Evolutionary conservation across 2,329 filamentous ascomycete species (phyloP), one percentile per base, ranked within the genome.

Genomic region (Nigrospora oryzae): DNA sequence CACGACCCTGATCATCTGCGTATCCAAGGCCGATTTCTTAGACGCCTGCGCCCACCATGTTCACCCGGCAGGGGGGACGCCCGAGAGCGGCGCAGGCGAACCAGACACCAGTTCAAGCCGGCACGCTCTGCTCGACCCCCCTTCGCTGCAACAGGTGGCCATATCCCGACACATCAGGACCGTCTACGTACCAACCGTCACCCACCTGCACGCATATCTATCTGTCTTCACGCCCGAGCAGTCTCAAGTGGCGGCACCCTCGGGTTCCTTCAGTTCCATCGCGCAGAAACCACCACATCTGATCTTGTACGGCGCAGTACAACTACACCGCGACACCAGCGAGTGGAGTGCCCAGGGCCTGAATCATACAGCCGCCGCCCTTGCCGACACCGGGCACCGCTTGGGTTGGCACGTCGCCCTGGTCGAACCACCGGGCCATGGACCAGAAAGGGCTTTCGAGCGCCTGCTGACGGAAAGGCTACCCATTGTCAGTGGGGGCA

Each of bases 331-430:
- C 19, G 72, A 77, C 44, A 85, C 83, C 0, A 80, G 80, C 49
- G 83, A 86, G 48, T 89, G 84, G 77, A 89, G 83, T 42, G 84
- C 81, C 0, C 86, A 89, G 62, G 86, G 85, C 0, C 60, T 90
- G 12, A 73, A 77, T 16, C 72, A 73, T 46, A 82, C 81, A 1
- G 69, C 80, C n/a, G 73, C 84, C 2, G 64, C 69, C 0, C 62
- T 86, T 2, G 73, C 86, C 10, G 84, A 88, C 46, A 71, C 76
- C 2, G 81, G 81, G 0, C 55, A 56, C 33, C 66, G 71, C 15
- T 60, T 63, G 7, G 61, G 58, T 1, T 70, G 76, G 49, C 60
- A 56, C 16, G 64, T 74, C 5, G 62, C 73, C 3, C 46, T 80
- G 8, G 52, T 74, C 3, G 78, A 83, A 56, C 68, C 71, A 3